These are phyloP conservation scores for Amoebophrya sp. DNA, from an alignment of 169 alveolate species.

Conservation along the genomic window DNA sequence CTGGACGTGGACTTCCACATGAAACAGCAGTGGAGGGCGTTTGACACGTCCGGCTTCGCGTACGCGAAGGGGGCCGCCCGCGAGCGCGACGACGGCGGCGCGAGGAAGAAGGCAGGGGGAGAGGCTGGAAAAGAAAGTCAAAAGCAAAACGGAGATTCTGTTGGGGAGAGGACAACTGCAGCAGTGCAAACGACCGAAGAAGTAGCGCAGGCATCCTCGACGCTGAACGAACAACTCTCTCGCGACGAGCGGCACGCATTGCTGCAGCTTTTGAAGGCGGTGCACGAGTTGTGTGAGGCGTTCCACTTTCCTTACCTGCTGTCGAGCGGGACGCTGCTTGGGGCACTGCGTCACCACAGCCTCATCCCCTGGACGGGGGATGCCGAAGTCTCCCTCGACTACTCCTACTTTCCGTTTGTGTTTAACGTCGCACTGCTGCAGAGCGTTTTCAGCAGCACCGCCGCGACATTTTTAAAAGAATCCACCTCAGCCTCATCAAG, in stretches of 20 bases:
- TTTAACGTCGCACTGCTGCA: background rate
- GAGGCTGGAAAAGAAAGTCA: too few relatives aligned
- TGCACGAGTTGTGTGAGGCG: background rate
- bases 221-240: background rate
- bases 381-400: background rate
- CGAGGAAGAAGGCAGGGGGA: too few relatives aligned
- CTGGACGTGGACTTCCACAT: background rate
- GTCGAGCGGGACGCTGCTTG: background rate
- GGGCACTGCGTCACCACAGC: background rate
- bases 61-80: too few relatives aligned
- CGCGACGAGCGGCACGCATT: background rate
- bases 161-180: too few relatives aligned
- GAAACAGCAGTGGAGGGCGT: background rate
- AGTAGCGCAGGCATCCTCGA: too few relatives aligned
- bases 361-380: background rate
- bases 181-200: too few relatives aligned
- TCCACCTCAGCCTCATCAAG: too few relatives aligned
- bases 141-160: too few relatives aligned
- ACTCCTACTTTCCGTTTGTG: background rate
- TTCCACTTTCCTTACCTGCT: background rate
- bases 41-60: too few relatives aligned
- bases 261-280: background rate
- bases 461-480: too few relatives aligned
- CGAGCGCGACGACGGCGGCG: too few relatives aligned
- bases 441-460: too few relatives aligned